These are phyloP conservation scores for Malassezia globosa DNA, from an alignment of 1,284 basidiomycete genomes.

Conservation along the genomic window DNA sequence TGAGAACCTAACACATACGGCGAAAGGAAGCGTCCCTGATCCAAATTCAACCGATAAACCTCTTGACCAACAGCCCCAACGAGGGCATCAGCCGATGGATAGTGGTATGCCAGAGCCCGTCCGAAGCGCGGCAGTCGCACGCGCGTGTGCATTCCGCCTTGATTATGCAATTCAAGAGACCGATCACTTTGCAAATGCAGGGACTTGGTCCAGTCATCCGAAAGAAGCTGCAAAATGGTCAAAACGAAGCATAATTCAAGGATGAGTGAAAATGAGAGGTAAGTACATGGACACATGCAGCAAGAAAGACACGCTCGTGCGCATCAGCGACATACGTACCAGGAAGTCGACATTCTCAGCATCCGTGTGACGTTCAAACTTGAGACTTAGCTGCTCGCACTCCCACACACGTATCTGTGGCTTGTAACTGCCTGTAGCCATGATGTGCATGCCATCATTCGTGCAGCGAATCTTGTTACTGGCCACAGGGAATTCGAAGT, in stretches of 20 bases:
- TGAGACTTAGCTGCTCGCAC: slow-evolving; percentile 77
- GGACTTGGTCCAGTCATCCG: slow-evolving; percentile 98
- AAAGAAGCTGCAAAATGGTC: slow-evolving; percentile 90
- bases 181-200: slow-evolving; percentile 91
- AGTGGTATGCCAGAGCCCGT: slow-evolving; percentile 78
- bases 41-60: slow-evolving; percentile 85
- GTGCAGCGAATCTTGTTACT: slow-evolving; percentile 84
- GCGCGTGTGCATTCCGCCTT: slow-evolving; percentile 81
- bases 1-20: slow-evolving; percentile 29
- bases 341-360: slow-evolving; percentile 95
- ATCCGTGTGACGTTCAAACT: slow-evolving; percentile 92
- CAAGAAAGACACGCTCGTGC: too few relatives aligned
- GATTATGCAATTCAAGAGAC: slow-evolving; percentile 86
- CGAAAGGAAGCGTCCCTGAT: slow-evolving; percentile 72
- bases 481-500: slow-evolving; percentile 93
- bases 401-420: slow-evolving; percentile 96
- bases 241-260: too few relatives aligned
- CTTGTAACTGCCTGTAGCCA: slow-evolving; percentile 96
- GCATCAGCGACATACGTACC: slow-evolving; percentile 55
- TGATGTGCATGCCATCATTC: slow-evolving; percentile 75
- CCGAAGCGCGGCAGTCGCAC: slow-evolving; percentile 90
- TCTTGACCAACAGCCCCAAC: slow-evolving; percentile 68
- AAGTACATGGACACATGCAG: too few relatives aligned
- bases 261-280: too few relatives aligned
- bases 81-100: slow-evolving; percentile 68